Evolutionary conservation across 192 early-diverging fungal genomes (phyloP).

Genomic region (Coemansia sp.): DNA sequence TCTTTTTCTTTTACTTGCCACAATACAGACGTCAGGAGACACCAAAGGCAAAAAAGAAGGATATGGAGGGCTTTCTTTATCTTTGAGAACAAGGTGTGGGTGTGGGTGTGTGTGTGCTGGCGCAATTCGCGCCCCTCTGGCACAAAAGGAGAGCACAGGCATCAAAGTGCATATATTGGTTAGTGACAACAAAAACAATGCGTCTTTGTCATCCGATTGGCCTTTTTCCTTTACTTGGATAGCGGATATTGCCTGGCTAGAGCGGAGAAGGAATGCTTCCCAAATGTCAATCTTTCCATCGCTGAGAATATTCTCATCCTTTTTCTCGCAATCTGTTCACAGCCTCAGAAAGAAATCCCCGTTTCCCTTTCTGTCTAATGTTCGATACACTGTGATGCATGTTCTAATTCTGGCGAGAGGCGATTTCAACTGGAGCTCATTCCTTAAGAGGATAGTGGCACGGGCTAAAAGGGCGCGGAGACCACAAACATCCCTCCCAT

Average conservation of each 20-base stretch:
- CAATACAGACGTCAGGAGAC: neutral
- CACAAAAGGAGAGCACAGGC: neutral
- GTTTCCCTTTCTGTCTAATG: constrained; percentile 10
- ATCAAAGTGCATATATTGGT: constrained; percentile 7
- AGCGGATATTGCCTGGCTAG: too few species aligned
- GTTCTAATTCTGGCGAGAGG: neutral
- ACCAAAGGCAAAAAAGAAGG: neutral
- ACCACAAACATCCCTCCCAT: neutral
- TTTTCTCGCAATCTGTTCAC: neutral
- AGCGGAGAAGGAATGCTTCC: neutral
- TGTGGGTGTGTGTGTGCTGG: neutral
- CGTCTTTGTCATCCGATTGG: constrained; percentile 2
- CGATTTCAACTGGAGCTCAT: too few species aligned
- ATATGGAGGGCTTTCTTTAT: neutral
- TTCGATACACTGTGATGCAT: neutral
- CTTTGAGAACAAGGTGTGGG: neutral
- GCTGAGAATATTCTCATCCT: neutral
- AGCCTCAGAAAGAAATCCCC: neutral
- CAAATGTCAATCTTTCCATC: neutral
- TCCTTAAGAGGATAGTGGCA: neutral
- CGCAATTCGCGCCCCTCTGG: neutral
- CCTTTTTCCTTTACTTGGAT: neutral
- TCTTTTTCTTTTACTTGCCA: constrained; percentile 3
- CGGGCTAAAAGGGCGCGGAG: neutral
- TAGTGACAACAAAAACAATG: neutral